phyloP scores from a whole-genome alignment of 352 stramenopile species.

The Globisporangium mamillatum region DNA sequence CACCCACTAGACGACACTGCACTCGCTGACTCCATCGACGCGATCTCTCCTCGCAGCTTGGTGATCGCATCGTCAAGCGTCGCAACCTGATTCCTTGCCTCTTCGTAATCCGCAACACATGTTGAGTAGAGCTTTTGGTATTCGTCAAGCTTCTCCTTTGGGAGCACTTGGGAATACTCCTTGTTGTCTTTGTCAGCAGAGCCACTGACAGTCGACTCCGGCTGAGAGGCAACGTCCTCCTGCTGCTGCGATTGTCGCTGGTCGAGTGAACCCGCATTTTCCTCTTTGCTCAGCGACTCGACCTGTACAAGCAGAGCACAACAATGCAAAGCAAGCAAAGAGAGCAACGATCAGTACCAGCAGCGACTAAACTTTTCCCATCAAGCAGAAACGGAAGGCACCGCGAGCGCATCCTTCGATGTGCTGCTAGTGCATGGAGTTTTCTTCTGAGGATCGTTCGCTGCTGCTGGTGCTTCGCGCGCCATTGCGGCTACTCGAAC shows the following conservation, averaged over 20 bases:
- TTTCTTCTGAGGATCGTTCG: conserved; percentile 3
- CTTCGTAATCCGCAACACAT: conserved; percentile 13
- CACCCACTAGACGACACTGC: neutral
- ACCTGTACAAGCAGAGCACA: conserved; percentile 7
- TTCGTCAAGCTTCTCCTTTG: conserved; percentile 8
- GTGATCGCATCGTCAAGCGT: conserved; percentile 11
- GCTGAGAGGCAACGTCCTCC: neutral
- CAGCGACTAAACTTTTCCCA: neutral
- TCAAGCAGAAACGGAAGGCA: conserved; percentile 10
- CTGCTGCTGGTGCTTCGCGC: conserved; percentile 8
- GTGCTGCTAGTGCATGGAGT: neutral
- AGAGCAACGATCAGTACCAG: conserved; percentile 12
- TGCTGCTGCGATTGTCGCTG: neutral
- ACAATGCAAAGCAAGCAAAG: conserved; percentile 2
- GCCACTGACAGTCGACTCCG: neutral
- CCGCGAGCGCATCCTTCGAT: conserved; percentile 9
- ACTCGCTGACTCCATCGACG: conserved; percentile 3
- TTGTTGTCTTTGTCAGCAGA: conserved; percentile 1
- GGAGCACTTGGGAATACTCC: conserved; percentile 2
- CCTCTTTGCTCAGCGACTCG: conserved; percentile 27
- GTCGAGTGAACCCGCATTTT: conserved; percentile 38
- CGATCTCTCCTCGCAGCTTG: conserved; percentile 12
- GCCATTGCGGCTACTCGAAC: conserved; percentile 1
- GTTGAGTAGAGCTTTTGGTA: conserved; percentile 6
- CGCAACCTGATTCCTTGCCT: conserved; percentile 9